Evolutionary conservation across 2,329 filamentous ascomycete species (phyloP), one percentile per base, ranked within the genome.

Genomic region (Aspergillus sp.): DNA sequence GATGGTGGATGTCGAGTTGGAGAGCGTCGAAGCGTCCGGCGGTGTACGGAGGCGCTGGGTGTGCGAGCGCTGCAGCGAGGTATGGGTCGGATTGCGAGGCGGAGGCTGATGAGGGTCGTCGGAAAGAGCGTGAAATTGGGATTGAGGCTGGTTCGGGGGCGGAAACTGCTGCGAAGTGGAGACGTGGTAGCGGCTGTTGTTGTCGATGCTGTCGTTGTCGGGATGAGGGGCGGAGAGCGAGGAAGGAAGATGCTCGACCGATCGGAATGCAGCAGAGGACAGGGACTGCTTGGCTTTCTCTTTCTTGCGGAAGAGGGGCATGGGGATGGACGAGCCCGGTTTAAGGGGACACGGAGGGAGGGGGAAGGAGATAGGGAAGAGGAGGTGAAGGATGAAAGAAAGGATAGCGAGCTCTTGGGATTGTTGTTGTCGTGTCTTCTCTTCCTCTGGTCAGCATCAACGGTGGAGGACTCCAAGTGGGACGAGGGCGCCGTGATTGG

Each of bases 301-400:
- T 55, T 65, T 65, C 43, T 50, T 62, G 63, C 63, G 63, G 55
- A 65, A 65, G 60, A 65, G 60, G 63, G 60, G 63, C 63, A 65
- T 65, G 63, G 63, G 63, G 63, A 56, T 46, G 59, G 46, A 31
- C 41, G 49, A 55, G 51, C 57, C 57, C 50, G 28, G 47, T 30
- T 30, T 23, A 28, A 50, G 15, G 23, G 15, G 23, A 28, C 19
- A 50, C 34, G 34, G 47, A 50, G 15, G 22, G 23, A 22, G 34
- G 54, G 47, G 51, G 49, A 53, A 43, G 47, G 34, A 45, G 28
- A 47, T 17, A 30, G 25, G 22, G 34, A 28, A 38, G 31, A 34
- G 25, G n/a, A 48, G 48, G 34, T 43, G 54, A 54, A 38, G 34
- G 41, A 47, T 55, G 60, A 61, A 57, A 64, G 50, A 54, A 46